These are phyloP conservation scores for Musa balbisiana DNA, from an alignment of 202 grass and related monocot species.

Conservation along the genomic window DNA sequence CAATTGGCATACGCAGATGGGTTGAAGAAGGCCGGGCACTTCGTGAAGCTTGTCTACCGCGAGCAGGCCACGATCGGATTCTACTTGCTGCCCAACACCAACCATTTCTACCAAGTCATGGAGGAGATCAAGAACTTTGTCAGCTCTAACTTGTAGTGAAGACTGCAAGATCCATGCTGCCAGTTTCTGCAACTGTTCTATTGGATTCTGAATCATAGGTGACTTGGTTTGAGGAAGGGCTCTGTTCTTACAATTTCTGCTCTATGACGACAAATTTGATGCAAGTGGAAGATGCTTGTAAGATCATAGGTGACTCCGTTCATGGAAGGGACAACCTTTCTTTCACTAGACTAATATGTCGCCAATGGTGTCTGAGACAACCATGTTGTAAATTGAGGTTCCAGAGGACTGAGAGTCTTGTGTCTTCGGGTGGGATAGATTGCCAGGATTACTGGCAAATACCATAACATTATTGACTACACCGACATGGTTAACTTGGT, in stretches of 20 bases:
- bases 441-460: neutral
- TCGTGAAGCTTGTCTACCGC: constrained; percentile 8
- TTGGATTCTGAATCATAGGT: constrained; percentile 6
- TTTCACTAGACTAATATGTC: too few relatives aligned
- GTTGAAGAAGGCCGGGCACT: constrained; percentile 7
- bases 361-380: neutral
- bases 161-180: constrained; percentile 28
- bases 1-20: constrained; percentile 16
- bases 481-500: too few relatives aligned
- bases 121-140: constrained; percentile 14
- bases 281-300: neutral
- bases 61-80: constrained; percentile 19
- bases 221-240: constrained; percentile 1
- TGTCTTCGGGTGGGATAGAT: neutral
- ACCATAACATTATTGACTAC: too few relatives aligned
- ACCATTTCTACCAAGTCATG: constrained; percentile 14
- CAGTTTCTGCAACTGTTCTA: constrained; percentile 23
- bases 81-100: constrained; percentile 15
- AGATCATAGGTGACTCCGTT: neutral
- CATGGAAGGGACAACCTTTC: too few relatives aligned
- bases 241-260: neutral
- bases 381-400: neutral
- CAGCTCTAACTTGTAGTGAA: neutral
- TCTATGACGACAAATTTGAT: too few relatives aligned
- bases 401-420: neutral